Evolutionary conservation across 1,284 basidiomycete genomes (phyloP).

Genomic region (Spongispora temasekensis): DNA sequence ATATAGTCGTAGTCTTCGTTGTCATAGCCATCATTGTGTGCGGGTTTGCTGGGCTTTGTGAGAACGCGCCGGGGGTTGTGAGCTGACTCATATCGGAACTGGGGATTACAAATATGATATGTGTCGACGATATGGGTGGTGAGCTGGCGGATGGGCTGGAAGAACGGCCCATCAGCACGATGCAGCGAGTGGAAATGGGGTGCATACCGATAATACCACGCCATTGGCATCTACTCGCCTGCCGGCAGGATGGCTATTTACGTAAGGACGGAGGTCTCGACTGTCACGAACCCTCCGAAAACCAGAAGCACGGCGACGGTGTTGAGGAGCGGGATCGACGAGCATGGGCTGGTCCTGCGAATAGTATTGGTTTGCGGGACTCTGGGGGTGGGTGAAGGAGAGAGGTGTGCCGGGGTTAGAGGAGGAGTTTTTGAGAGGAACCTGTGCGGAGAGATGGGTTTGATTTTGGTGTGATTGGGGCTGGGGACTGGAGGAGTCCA

Average conservation of each 20-base stretch:
- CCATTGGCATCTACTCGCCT: constrained; percentile 71
- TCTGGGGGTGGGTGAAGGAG: constrained; percentile 57
- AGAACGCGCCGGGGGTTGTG: constrained; percentile 93
- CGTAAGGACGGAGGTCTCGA: constrained; percentile 69
- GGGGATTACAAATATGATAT: constrained; percentile 89
- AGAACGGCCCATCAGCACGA: constrained; percentile 13
- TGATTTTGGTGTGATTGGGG: constrained; percentile 50
- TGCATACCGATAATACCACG: constrained; percentile 60
- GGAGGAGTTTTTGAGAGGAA: constrained; percentile 32
- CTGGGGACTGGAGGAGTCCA: constrained; percentile 64
- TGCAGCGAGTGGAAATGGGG: constrained; percentile 12
- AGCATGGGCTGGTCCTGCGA: constrained; percentile 66
- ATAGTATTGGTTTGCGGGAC: constrained; percentile 54
- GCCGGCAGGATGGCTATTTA: constrained; percentile 56
- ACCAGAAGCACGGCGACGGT: constrained; percentile 66
- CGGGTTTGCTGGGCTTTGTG: constrained; percentile 93
- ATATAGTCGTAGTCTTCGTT: constrained; percentile 99
- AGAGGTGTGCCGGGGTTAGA: constrained; percentile 67
- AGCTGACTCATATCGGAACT: constrained; percentile 89
- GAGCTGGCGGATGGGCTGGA: constrained; percentile 82
- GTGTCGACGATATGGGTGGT: constrained; percentile 87
- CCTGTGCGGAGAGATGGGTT: constrained; percentile 31
- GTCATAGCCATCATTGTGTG: constrained; percentile 93
- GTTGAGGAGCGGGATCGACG: constrained; percentile 62
- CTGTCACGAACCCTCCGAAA: constrained; percentile 69